Evolutionary conservation across 148 eudicot genomes (phyloP).

Genomic region (Camellia sinensis): DNA sequence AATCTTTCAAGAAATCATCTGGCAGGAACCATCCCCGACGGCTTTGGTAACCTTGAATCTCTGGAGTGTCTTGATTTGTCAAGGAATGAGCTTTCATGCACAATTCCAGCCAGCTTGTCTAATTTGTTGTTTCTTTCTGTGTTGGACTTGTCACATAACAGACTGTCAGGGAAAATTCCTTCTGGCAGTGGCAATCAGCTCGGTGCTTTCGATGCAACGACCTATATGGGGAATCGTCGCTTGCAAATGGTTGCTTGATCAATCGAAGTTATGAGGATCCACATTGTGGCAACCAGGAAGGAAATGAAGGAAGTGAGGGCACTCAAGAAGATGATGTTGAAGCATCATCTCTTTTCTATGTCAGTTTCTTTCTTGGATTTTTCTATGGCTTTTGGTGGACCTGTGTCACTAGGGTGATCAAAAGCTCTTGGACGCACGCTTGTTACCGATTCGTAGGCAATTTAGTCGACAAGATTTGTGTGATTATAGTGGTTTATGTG

Average conservation of each 20-base stretch:
- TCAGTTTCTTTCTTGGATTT: too few relatives aligned
- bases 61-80: neutral
- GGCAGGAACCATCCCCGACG: neutral
- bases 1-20: neutral
- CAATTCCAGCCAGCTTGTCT: neutral
- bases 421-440: neutral
- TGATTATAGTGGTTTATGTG: neutral
- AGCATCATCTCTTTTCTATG: too few relatives aligned
- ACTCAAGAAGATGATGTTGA: too few relatives aligned
- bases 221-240: neutral
- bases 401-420: too few relatives aligned
- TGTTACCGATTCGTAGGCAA: too few relatives aligned
- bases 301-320: neutral
- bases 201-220: neutral
- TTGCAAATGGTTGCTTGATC: neutral
- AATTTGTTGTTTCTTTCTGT: accelerated
- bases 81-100: neutral
- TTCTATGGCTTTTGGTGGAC: too few relatives aligned
- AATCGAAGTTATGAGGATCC: neutral
- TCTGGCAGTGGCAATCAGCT: neutral
- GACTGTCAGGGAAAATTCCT: neutral
- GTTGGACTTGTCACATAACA: neutral
- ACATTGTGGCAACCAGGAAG: neutral
- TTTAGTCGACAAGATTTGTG: neutral
- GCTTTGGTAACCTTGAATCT: neutral